phyloP scores from a whole-genome alignment of 345 rosid species.

The Dipteronia dyeriana region DNA sequence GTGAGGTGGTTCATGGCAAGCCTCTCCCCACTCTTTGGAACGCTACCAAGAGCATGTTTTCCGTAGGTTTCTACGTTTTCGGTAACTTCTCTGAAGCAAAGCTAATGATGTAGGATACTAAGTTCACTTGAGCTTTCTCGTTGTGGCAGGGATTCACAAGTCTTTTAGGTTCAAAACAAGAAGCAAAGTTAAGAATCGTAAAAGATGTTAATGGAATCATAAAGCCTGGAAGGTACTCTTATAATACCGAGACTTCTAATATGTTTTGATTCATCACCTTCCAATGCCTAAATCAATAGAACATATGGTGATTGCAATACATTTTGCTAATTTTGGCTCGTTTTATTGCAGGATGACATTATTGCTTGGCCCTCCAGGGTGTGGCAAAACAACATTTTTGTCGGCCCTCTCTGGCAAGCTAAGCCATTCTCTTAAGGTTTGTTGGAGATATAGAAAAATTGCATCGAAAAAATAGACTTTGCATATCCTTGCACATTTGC shows the following conservation, averaged over 20 bases:
- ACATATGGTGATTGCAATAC: too few species aligned
- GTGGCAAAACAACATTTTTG: constrained; percentile 35
- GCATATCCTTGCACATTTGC: background rate
- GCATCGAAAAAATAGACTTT: background rate
- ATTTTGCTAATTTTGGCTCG: background rate
- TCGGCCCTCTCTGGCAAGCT: constrained; percentile 34
- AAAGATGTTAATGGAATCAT: constrained; percentile 46
- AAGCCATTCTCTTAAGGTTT: constrained; percentile 30
- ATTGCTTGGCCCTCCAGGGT: constrained; percentile 37
- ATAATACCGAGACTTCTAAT: too few species aligned
- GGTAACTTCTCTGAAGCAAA: background rate
- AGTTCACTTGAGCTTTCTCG: background rate
- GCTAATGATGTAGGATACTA: background rate
- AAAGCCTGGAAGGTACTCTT: constrained; percentile 43
- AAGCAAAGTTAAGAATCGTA: constrained; percentile 30
- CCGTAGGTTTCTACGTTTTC: constrained; percentile 38
- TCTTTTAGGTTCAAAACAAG: background rate
- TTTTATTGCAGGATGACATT: constrained; percentile 29
- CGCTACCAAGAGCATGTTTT: constrained; percentile 38
- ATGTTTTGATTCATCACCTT: too few species aligned
- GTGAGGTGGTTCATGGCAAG: constrained; percentile 63
- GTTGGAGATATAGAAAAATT: background rate
- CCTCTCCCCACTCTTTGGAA: constrained; percentile 84
- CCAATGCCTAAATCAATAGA: background rate
- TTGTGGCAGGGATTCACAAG: background rate